These are phyloP conservation scores for Saccharomycopsis sp. DNA, from an alignment of 805 yeast species.

Conservation along the genomic window DNA sequence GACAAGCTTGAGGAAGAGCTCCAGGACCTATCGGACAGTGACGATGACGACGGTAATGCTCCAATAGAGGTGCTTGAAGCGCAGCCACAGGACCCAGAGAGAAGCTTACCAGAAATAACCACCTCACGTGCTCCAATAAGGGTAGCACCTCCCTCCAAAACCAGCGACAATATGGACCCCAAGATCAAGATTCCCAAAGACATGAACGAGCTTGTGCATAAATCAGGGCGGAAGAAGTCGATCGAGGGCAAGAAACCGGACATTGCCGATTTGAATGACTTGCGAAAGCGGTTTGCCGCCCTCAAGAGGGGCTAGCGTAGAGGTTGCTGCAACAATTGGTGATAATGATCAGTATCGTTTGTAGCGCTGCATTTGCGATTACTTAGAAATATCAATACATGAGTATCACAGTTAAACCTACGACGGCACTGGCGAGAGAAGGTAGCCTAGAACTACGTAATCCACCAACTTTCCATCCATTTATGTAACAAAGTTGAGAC, in stretches of 20 bases:
- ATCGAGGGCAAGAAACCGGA: slow-evolving; percentile 3
- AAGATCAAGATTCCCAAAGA: slow-evolving; percentile 36
- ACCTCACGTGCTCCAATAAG: slow-evolving; percentile 34
- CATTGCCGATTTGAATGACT: slow-evolving; percentile 49
- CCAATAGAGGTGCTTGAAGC: slow-evolving; percentile 3
- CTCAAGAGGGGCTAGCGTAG: slow-evolving; percentile 37
- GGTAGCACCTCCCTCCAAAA: slow-evolving; percentile 36
- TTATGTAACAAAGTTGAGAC: too few species aligned
- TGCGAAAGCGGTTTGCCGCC: slow-evolving; percentile 73
- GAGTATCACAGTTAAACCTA: too few species aligned
- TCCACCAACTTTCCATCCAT: too few species aligned
- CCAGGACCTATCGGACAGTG: slow-evolving; percentile 24
- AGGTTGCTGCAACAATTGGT: too few species aligned
- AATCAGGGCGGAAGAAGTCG: slow-evolving; percentile 13
- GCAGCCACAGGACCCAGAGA: slow-evolving; percentile 24
- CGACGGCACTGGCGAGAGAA: too few species aligned
- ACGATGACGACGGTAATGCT: slow-evolving; percentile 30
- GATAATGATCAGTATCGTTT: too few species aligned
- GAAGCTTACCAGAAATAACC: slow-evolving; percentile 19
- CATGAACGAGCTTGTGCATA: slow-evolving; percentile 31
- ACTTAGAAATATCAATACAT: too few species aligned
- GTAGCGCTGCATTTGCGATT: too few species aligned
- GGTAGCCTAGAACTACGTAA: too few species aligned
- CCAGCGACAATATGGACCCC: slow-evolving; percentile 35
- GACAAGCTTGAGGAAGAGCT: slow-evolving; percentile 25